Evolutionary conservation across 228 moss, liverwort and hornwort species (phyloP), one percentile per base, ranked within the genome.

Genomic region (Sphagnum magellanicum): DNA sequence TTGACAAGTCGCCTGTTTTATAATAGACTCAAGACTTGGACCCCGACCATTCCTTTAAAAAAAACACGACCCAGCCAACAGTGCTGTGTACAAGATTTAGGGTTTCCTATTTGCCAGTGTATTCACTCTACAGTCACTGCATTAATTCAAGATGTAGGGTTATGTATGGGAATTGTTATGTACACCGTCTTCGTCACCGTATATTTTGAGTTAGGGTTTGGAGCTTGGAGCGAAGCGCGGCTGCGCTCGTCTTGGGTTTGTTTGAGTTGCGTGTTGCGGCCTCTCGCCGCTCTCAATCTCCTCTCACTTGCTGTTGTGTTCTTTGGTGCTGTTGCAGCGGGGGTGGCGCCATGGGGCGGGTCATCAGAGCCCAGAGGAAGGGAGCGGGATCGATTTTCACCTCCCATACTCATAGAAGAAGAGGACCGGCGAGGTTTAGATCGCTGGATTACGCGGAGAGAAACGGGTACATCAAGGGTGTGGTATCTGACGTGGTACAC

Each of bases 401-500:
- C 63, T 86, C 90, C 15, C 92, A 92, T 70, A 90, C 88, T 0
- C 92, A 92, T 69, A 79, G 88, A 63, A 75, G 95, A 52, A 95
- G 90, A 64, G 94, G 94, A 32, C 79, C 92, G 0, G 87, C 90
- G 10, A 84, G 88, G 15, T 92, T 95, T 81, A 79, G 92, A 1
- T 90, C 87, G 32, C 79, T 92, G 32, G 90, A 95, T 65, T 95
- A 81, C 52, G 87, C 92, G 6, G 85, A 95, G 79, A 82, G 87
- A 67, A 95, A 92, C 77, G 94, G 92, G 9, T 95, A 95, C 83
- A 95, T 92, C 79, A 95, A 95, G 70, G 94, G 92, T 0, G 92
- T 92, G 0, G 87, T 95, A 1, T 85, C 90, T 0, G 87, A 95
- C 67, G 95, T 95, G 0, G 81, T 95, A 8, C 95, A 95, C 73